phyloP scores from a whole-genome alignment of 2,329 filamentous ascomycete genomes.

The Talaromyces verruculosus region DNA sequence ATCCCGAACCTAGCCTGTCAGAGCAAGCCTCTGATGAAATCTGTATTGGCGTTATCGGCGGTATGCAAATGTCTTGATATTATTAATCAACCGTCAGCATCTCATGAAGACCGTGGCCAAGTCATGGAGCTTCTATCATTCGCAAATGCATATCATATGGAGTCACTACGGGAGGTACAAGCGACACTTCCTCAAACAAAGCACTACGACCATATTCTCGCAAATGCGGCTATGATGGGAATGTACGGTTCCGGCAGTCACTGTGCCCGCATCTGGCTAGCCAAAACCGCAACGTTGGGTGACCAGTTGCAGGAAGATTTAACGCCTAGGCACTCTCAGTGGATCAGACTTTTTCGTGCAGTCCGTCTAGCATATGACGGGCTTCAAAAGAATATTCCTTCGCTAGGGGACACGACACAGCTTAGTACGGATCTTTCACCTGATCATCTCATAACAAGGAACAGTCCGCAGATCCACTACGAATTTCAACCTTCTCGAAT shows the following conservation, averaged over 20 bases:
- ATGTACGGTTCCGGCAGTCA: conserved; percentile 45
- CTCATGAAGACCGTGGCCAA: conserved; percentile 30
- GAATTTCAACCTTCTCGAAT: background rate
- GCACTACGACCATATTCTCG: conserved; percentile 39
- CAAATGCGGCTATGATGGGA: conserved; percentile 47
- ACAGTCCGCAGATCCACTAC: background rate
- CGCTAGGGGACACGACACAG: background rate
- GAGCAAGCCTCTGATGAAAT: conserved; percentile 44
- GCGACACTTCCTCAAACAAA: conserved; percentile 32
- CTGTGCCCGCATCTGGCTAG: conserved; percentile 37
- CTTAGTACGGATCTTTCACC: background rate
- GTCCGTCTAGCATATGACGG: conserved; percentile 37
- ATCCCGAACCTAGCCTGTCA: conserved; percentile 46
- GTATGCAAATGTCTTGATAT: conserved; percentile 34
- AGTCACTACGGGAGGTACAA: conserved; percentile 42
- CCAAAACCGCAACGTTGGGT: conserved; percentile 26
- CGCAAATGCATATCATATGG: conserved; percentile 41
- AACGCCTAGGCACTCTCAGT: conserved; percentile 37
- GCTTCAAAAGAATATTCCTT: conserved; percentile 26
- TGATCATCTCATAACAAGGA: background rate
- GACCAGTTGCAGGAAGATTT: conserved; percentile 28
- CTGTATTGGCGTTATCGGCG: conserved; percentile 45
- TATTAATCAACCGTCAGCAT: conserved; percentile 21
- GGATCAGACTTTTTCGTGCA: conserved; percentile 42
- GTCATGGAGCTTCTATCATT: conserved; percentile 27